These are phyloP conservation scores for Brettanomyces naardenensis DNA, from an alignment of 805 yeast species.

Conservation along the genomic window DNA sequence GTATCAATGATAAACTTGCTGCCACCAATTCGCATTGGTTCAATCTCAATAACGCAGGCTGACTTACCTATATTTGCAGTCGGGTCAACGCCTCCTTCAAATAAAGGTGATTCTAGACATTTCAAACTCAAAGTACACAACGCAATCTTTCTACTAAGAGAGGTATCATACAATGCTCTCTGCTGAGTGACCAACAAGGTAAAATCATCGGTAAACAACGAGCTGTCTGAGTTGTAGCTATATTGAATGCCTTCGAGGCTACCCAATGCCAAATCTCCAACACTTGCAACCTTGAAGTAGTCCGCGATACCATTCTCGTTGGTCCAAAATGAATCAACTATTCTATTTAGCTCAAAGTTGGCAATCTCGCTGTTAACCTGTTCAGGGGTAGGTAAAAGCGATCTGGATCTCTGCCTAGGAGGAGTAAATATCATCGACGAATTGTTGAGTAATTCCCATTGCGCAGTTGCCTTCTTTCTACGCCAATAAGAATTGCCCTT, in stretches of 20 bases:
- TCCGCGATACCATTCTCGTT: constrained; percentile 24
- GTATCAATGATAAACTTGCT: constrained; percentile 19
- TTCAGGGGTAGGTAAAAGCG: constrained; percentile 18
- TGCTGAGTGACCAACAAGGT: constrained; percentile 21
- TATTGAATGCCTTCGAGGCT: constrained; percentile 22
- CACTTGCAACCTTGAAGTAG: constrained; percentile 14
- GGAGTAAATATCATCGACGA: constrained; percentile 22
- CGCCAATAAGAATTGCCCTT: constrained; percentile 9
- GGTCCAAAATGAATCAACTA: constrained; percentile 23
- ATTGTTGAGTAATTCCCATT: constrained; percentile 17
- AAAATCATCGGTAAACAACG: constrained; percentile 16
- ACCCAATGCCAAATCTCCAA: constrained; percentile 22
- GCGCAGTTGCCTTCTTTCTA: not conserved
- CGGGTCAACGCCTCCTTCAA: constrained; percentile 18
- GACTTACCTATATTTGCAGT: constrained; percentile 18
- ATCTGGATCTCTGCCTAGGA: constrained; percentile 4
- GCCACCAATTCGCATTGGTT: constrained; percentile 13
- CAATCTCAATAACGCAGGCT: constrained; percentile 19
- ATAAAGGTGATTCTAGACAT: constrained; percentile 12
- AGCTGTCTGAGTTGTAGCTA: constrained; percentile 12
- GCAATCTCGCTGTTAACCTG: constrained; percentile 23
- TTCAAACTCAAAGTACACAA: constrained; percentile 17
- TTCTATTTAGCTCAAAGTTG: constrained; percentile 22
- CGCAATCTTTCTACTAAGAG: constrained; percentile 18
- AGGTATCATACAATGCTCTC: constrained; percentile 21